Percentiles rank a stretch among this genome's conserved stretches.
Conservation (phyloP, 2,329 filamentous ascomycete genomes). For the Penicillium sp. region DNA sequence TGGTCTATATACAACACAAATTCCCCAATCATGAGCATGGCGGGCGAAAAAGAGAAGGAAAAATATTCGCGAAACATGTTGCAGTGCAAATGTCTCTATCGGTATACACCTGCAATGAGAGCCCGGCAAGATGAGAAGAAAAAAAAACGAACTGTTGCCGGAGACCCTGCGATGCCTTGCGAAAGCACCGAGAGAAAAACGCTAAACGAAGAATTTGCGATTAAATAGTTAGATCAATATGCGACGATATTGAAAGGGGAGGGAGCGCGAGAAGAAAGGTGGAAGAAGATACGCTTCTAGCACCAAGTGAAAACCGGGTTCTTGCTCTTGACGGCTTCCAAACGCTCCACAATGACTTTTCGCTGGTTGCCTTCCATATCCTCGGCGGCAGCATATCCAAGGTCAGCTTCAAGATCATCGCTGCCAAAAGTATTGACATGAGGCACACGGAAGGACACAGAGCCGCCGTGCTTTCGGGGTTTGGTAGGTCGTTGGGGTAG, state of each 20-base stretch:
- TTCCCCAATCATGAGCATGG: slow-evolving; percentile 27
- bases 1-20: slow-evolving; percentile 40
- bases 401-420: slow-evolving; percentile 84
- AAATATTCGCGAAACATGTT: slow-evolving; percentile 3
- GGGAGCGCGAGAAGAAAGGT: background rate
- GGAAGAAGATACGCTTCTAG: slow-evolving; percentile 47
- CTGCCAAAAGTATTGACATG: slow-evolving; percentile 56
- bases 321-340: slow-evolving; percentile 93
- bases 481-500: slow-evolving; percentile 38
- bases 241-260: slow-evolving; percentile 13
- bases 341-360: slow-evolving; percentile 93
- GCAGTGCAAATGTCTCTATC: slow-evolving; percentile 15
- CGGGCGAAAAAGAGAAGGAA: slow-evolving; percentile 5
- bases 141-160: background rate
- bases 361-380: slow-evolving; percentile 89
- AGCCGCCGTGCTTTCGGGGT: slow-evolving; percentile 38
- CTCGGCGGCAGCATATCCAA: slow-evolving; percentile 91
- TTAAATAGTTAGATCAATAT: slow-evolving; percentile 21
- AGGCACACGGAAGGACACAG: slow-evolving; percentile 41
- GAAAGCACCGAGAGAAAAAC: slow-evolving; percentile 15
- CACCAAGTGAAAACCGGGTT: slow-evolving; percentile 99
- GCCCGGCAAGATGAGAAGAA: slow-evolving; percentile 26
- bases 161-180: background rate
- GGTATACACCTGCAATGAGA: slow-evolving; percentile 6
- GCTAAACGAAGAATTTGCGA: slow-evolving; percentile 21